Evolutionary conservation across 2,329 filamentous ascomycete genomes (phyloP).

Genomic region (Blumeriella jaapii): DNA sequence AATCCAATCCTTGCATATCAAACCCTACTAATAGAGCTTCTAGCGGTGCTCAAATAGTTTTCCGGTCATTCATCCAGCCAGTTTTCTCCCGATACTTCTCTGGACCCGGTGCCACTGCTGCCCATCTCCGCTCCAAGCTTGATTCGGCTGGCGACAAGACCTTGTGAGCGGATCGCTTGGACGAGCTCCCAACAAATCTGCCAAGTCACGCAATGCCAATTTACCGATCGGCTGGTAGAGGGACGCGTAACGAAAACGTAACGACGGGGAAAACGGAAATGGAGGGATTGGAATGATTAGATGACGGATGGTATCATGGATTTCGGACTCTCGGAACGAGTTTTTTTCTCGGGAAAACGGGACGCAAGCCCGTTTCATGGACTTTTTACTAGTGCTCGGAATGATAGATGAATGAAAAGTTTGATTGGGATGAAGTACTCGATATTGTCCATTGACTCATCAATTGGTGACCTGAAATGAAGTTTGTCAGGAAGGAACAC

Average conservation of each 20-base stretch:
- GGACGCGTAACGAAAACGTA: background rate
- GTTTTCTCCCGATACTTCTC: slow-evolving; percentile 87
- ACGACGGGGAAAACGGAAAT: background rate
- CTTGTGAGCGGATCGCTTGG: slow-evolving; percentile 38
- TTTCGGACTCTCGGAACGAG: too few relatives aligned
- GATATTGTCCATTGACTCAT: too few relatives aligned
- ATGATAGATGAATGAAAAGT: too few relatives aligned
- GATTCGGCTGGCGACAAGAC: slow-evolving; percentile 58
- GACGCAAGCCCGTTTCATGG: too few relatives aligned
- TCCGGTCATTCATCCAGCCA: slow-evolving; percentile 89
- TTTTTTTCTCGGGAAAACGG: too few relatives aligned
- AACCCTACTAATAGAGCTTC: slow-evolving; percentile 14
- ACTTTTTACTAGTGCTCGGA: too few relatives aligned
- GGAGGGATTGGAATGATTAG: slow-evolving; percentile 3
- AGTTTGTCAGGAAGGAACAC: too few relatives aligned
- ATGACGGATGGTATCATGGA: slow-evolving; percentile 5
- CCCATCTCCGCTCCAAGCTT: slow-evolving; percentile 81
- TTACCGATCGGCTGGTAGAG: background rate
- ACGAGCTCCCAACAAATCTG: slow-evolving; percentile 3
- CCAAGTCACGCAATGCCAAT: slow-evolving; percentile 1
- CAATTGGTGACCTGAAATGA: too few relatives aligned
- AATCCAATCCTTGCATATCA: slow-evolving; percentile 13
- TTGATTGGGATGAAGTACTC: too few relatives aligned
- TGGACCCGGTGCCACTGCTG: slow-evolving; percentile 57
- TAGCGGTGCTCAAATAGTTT: slow-evolving; percentile 91